A percentile compares a stretch with the other conserved stretches of the same genome.
Conservation (phyloP, 2,329 filamentous ascomycete species). For the Laburnicola sp. region DNA sequence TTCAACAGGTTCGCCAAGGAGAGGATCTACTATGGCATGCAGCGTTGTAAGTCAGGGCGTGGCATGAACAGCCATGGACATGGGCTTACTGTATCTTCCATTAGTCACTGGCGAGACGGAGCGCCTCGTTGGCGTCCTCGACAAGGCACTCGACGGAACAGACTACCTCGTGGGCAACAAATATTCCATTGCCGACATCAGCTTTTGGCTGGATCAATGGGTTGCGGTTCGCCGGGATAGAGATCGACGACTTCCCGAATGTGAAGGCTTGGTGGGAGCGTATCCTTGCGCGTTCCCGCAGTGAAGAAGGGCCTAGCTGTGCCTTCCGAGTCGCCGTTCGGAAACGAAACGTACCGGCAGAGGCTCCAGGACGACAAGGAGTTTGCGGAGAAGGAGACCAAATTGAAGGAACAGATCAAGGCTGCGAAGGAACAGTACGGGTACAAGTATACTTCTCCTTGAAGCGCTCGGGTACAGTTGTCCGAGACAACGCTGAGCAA, state of each 20-base stretch:
- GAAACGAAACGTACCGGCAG: slow-evolving; percentile 49
- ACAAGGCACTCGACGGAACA: slow-evolving; percentile 45
- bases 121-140: slow-evolving; percentile 51
- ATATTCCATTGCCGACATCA: slow-evolving; percentile 53
- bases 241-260: slow-evolving; percentile 49
- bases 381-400: slow-evolving; percentile 52
- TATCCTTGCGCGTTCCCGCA: slow-evolving; percentile 46
- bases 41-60: slow-evolving; percentile 37
- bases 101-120: slow-evolving; percentile 51
- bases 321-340: slow-evolving; percentile 43
- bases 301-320: slow-evolving; percentile 47
- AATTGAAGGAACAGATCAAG: slow-evolving; percentile 41
- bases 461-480: slow-evolving; percentile 3
- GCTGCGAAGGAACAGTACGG: slow-evolving; percentile 52
- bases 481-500: neutral
- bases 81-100: neutral
- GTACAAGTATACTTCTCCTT: slow-evolving; percentile 50
- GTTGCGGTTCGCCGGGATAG: slow-evolving; percentile 46
- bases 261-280: slow-evolving; percentile 51
- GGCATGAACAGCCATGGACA: neutral
- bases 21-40: slow-evolving; percentile 50
- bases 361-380: slow-evolving; percentile 53
- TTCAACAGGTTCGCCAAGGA: slow-evolving; percentile 50
- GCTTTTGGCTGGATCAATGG: slow-evolving; percentile 51
- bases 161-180: slow-evolving; percentile 53